Evolutionary conservation across 2,329 filamentous ascomycete species (phyloP).

Genomic region (Fusarium foetens): DNA sequence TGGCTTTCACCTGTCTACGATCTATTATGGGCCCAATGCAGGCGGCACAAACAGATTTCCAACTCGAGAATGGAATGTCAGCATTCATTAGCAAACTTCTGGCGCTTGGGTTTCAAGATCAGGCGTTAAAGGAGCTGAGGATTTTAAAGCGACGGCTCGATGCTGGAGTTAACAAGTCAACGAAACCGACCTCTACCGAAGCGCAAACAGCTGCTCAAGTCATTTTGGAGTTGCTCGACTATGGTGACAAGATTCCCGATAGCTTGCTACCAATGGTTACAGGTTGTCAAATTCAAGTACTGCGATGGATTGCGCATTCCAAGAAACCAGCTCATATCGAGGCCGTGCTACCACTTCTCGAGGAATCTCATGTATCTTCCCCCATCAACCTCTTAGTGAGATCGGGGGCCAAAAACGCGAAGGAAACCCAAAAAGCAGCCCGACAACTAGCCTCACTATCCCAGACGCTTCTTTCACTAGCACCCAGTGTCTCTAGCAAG

Average conservation of each 20-base stretch:
- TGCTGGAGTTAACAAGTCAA: slow-evolving; percentile 47
- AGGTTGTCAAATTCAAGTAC: slow-evolving; percentile 70
- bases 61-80: slow-evolving; percentile 79
- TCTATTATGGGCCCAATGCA: slow-evolving; percentile 64
- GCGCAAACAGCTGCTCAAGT: slow-evolving; percentile 45
- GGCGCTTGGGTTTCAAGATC: slow-evolving; percentile 70
- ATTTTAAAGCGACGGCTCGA: slow-evolving; percentile 73
- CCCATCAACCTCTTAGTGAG: slow-evolving; percentile 66
- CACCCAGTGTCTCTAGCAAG: slow-evolving; percentile 72
- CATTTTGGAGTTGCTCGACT: slow-evolving; percentile 71
- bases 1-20: slow-evolving; percentile 73
- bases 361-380: slow-evolving; percentile 63
- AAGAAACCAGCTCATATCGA: slow-evolving; percentile 71
- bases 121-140: slow-evolving; percentile 75
- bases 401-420: slow-evolving; percentile 54
- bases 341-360: slow-evolving; percentile 64
- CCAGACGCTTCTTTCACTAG: slow-evolving; percentile 71
- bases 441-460: slow-evolving; percentile 75
- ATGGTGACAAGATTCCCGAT: slow-evolving; percentile 58
- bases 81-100: slow-evolving; percentile 75
- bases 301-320: slow-evolving; percentile 70
- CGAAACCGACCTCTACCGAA: slow-evolving; percentile 45
- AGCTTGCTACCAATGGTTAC: slow-evolving; percentile 66
- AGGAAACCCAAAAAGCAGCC: slow-evolving; percentile 66
- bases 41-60: slow-evolving; percentile 68